Evolutionary conservation across 1,284 basidiomycete genomes (phyloP).

Genomic region (Taiwanofungus camphoratus): DNA sequence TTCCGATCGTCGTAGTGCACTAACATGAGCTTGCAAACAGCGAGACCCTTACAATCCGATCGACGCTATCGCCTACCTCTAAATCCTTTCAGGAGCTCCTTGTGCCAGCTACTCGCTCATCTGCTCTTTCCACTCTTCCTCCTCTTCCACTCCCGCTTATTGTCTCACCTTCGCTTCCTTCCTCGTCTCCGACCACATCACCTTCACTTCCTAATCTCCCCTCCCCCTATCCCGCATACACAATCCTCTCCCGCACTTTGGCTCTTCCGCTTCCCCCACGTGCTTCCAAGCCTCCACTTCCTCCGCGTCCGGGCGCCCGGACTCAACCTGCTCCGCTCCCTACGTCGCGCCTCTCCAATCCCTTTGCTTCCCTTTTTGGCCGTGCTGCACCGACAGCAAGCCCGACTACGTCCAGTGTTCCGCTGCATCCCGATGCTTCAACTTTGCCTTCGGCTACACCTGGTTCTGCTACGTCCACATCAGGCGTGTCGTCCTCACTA

Average conservation of each 20-base stretch:
- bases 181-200: constrained; percentile 16
- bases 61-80: constrained; percentile 58
- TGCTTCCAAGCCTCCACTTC: constrained; percentile 52
- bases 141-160: constrained; percentile 37
- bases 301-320: constrained; percentile 44
- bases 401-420: constrained; percentile 30
- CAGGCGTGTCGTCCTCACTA: neutral
- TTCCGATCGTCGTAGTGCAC: constrained; percentile 1
- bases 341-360: constrained; percentile 47
- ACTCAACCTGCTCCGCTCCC: constrained; percentile 6
- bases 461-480: neutral
- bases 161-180: constrained; percentile 17
- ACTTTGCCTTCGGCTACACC: constrained; percentile 9
- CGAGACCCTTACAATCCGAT: constrained; percentile 55
- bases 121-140: constrained; percentile 43
- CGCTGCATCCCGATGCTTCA: constrained; percentile 22
- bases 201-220: constrained; percentile 7
- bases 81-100: constrained; percentile 58
- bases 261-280: constrained; percentile 66
- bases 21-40: constrained; percentile 30
- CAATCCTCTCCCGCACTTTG: constrained; percentile 42
- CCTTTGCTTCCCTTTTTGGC: constrained; percentile 66
- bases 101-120: constrained; percentile 43
- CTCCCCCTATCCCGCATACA: constrained; percentile 47
- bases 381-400: constrained; percentile 26